Evolutionary conservation across 345 rosid genomes (phyloP), one percentile per base, ranked within the genome.

Genomic region (Eucalyptus shirleyi): DNA sequence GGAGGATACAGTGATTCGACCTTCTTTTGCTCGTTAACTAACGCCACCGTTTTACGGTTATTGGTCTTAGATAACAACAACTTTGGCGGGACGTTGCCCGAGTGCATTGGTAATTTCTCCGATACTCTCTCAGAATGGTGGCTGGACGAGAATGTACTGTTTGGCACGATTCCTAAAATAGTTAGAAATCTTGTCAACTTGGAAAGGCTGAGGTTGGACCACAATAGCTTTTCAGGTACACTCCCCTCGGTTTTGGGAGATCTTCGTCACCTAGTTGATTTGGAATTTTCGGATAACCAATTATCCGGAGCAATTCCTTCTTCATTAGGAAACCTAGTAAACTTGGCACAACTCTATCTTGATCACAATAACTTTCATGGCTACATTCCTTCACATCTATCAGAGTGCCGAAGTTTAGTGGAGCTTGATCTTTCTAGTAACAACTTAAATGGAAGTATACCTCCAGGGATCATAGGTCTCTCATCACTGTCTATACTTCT

Each of bases 381-480:
- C 1, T 45, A 28, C 88, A 88, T 91, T 62, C 95, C 92, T 42
- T 59, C 86, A 26, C 30, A 40, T 56, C 28, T 91, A 6, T 91
- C 83, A 16, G 67, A 89, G 50, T 86, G 86, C 19, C 60, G 15
- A 50, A 53, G 44, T 18, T 32, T 93, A 85, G 4, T 24, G 34
- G 28, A 2, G 8, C 88, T 91, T n/a, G 16, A 87, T 88, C 87
- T 93, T 16, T 90, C 92, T 0, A 4, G 34, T 10, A 94, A 91
- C 86, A 92, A 67, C 14, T 91, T 93, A 18, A 82, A 16, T 53
- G 93, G 95, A 9, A n/a, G 60, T 7, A 88, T 93, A 72, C 92
- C 94, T 4, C 6, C 34, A 17, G 12, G 17, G 4, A 0, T 0
- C 42, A 9, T 69, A 3, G 81, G 81, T 2, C 13, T 69, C 7